Conservation (phyloP, 2,329 filamentous ascomycete species). For the Epichloe bromicola region DNA sequence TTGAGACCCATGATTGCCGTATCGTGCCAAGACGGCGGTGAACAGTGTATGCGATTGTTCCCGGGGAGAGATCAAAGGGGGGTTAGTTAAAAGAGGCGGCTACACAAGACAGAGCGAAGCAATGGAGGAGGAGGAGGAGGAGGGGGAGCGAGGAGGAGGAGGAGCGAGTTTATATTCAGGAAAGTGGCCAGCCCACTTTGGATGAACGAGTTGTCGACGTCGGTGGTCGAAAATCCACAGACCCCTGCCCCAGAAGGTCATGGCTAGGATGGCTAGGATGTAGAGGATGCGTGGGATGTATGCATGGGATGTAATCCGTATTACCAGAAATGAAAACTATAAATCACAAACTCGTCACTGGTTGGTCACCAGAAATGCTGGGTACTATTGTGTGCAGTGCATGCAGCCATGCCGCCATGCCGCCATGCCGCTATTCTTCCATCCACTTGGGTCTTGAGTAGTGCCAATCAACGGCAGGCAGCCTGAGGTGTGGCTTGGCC, state of each 20-base stretch:
- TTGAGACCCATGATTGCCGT: constrained; percentile 11
- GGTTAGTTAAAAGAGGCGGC: neutral
- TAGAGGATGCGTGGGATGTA: neutral
- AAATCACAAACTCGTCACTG: too few species aligned
- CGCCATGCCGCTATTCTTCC: too few species aligned
- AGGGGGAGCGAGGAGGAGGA: neutral
- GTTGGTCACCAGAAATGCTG: too few species aligned
- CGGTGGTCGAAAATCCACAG: neutral
- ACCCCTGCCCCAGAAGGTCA: neutral
- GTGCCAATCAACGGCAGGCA: neutral
- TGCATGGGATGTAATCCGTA: too few species aligned
- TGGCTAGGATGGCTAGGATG: too few species aligned
- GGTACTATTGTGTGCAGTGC: neutral
- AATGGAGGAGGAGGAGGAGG: neutral
- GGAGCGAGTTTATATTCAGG: constrained; percentile 6
- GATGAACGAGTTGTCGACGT: neutral
- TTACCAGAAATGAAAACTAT: too few species aligned
- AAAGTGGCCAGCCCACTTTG: neutral
- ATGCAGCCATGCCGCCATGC: neutral
- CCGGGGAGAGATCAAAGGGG: neutral
- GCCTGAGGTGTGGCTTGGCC: neutral
- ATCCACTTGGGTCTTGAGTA: too few species aligned
- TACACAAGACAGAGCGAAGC: neutral
- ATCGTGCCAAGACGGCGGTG: neutral
- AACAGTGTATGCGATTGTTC: neutral